A percentile compares a stretch with the other conserved stretches of the same genome.
These are phyloP conservation scores for Tetradesmus lagerheimii DNA, from an alignment of 139 green algal genomes.

Conservation along the genomic window DNA sequence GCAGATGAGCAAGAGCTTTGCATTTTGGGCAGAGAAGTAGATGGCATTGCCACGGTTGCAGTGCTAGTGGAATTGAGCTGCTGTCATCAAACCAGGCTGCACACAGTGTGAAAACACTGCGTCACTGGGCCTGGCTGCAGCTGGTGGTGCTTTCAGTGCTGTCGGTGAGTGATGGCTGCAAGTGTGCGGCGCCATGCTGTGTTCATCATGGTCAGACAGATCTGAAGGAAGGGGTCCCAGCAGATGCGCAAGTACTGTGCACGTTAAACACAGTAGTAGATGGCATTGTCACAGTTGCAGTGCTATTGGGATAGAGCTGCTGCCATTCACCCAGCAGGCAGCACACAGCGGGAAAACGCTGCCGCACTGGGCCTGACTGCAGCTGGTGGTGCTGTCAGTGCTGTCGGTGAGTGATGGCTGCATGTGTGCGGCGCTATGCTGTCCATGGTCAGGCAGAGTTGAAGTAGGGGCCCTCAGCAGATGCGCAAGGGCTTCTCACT, in stretches of 20 bases:
- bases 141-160: neutral
- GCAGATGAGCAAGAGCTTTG: too few species aligned
- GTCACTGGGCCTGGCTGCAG: neutral
- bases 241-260: too few species aligned
- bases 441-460: too few species aligned
- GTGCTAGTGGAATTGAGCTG: neutral
- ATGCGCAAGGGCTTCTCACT: too few species aligned
- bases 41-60: neutral
- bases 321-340: neutral
- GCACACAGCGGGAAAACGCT: neutral
- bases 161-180: neutral
- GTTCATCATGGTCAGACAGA: too few species aligned
- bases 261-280: too few species aligned
- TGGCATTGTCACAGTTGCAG: neutral
- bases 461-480: too few species aligned
- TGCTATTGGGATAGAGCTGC: neutral
- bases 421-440: too few species aligned
- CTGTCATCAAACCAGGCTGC: neutral
- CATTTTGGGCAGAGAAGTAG: too few species aligned
- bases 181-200: neutral
- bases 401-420: neutral
- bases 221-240: too few species aligned
- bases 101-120: neutral
- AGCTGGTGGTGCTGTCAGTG: neutral
- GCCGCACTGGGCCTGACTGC: neutral